phyloP scores from a whole-genome alignment of 1,284 basidiomycete genomes.

The Earliella scabrosa region DNA sequence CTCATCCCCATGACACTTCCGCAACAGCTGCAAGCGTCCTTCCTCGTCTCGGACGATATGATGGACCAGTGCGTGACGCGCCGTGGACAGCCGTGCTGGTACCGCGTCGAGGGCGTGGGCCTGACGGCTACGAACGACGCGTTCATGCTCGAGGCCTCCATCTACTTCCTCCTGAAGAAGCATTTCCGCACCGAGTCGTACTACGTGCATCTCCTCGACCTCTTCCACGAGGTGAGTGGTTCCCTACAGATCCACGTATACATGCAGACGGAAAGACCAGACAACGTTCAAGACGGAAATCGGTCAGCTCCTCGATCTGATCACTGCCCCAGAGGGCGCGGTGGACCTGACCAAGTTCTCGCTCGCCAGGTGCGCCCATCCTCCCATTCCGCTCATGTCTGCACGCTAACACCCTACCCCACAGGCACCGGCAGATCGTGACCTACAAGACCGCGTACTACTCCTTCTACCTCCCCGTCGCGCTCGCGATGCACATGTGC shows the following conservation, averaged over 20 bases:
- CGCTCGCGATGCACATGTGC: slow-evolving; percentile 87
- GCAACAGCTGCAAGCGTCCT: slow-evolving; percentile 91
- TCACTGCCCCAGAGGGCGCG: slow-evolving; percentile 91
- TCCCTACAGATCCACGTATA: too few species aligned
- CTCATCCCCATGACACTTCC: not conserved
- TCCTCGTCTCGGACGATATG: slow-evolving; percentile 98
- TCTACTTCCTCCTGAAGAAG: slow-evolving; percentile 89
- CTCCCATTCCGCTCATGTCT: slow-evolving; percentile 22
- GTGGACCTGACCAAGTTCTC: slow-evolving; percentile 92
- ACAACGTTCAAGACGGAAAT: slow-evolving; percentile 95
- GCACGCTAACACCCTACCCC: not conserved
- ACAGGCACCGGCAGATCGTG: slow-evolving; percentile 91
- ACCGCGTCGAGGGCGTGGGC: slow-evolving; percentile 75
- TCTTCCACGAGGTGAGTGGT: slow-evolving; percentile 80
- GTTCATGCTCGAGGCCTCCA: slow-evolving; percentile 95
- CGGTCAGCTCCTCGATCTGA: slow-evolving; percentile 94
- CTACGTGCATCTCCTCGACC: slow-evolving; percentile 89
- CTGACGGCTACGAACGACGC: slow-evolving; percentile 96
- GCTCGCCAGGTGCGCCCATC: slow-evolving; percentile 65
- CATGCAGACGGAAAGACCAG: too few species aligned
- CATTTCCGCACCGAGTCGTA: slow-evolving; percentile 86
- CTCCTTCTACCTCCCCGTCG: slow-evolving; percentile 98
- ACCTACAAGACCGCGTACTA: slow-evolving; percentile 99
- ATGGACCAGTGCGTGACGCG: slow-evolving; percentile 96
- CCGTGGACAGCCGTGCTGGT: slow-evolving; percentile 98